Evolutionary conservation across 306 rosid genomes (phyloP).

Genomic region (Begonia fuchsioides): DNA sequence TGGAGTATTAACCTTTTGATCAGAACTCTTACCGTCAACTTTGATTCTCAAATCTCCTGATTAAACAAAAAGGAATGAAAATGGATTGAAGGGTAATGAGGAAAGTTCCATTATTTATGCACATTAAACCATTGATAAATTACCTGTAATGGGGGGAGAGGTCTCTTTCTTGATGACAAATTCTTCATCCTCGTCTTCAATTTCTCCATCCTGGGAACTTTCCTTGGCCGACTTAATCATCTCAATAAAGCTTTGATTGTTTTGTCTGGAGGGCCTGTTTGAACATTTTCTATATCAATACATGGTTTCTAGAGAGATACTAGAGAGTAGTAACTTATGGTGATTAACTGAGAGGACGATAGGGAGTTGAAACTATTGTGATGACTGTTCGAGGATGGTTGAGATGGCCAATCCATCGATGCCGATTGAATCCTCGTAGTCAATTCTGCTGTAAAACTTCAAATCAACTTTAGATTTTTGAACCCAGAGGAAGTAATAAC

Average conservation of each 20-base stretch:
- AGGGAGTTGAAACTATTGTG: constrained; percentile 56
- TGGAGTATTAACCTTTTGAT: constrained; percentile 85
- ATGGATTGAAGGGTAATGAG: not conserved
- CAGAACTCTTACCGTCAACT: constrained; percentile 56
- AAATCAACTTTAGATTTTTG: not conserved
- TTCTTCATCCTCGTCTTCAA: constrained; percentile 44
- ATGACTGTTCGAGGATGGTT: constrained; percentile 49
- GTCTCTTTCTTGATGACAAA: constrained; percentile 55
- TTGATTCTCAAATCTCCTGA: constrained; percentile 44
- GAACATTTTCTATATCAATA: constrained; percentile 2
- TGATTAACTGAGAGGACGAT: constrained; percentile 58
- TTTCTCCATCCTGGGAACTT: constrained; percentile 41
- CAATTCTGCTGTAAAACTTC: constrained; percentile 36
- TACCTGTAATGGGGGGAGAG: constrained; percentile 41
- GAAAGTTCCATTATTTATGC: not conserved
- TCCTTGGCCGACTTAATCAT: constrained; percentile 56
- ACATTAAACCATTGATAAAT: not conserved
- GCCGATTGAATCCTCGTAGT: constrained; percentile 4
- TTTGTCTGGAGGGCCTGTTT: constrained; percentile 53
- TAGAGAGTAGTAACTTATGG: not conserved
- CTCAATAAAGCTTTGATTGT: constrained; percentile 69
- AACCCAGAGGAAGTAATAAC: not conserved
- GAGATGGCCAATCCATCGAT: constrained; percentile 52
- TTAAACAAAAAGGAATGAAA: constrained; percentile 1
- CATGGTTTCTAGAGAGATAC: not conserved